phyloP scores from a whole-genome alignment of 768 basidiomycete genomes.

The Amanita inopinata region DNA sequence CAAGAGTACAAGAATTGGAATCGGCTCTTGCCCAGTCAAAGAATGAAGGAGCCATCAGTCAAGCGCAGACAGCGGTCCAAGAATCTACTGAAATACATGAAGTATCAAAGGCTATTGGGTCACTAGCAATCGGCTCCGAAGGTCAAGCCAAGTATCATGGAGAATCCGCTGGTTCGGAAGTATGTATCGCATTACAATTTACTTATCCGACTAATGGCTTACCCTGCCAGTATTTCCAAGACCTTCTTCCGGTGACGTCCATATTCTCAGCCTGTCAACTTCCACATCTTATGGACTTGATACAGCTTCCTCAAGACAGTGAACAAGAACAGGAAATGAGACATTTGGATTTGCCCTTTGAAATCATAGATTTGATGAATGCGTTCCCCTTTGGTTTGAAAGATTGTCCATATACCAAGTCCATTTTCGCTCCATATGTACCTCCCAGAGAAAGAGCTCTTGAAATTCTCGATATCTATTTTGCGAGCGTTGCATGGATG shows the following conservation, averaged over 20 bases:
- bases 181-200: conserved; percentile 13
- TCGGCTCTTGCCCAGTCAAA: conserved; percentile 23
- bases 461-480: conserved; percentile 32
- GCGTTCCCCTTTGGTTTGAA: conserved; percentile 41
- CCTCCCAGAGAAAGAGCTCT: conserved; percentile 30
- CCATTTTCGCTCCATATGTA: conserved; percentile 29
- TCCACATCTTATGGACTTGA: background rate
- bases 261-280: background rate
- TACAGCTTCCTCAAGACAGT: conserved; percentile 16
- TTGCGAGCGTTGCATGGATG: conserved; percentile 37
- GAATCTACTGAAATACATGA: conserved; percentile 17
- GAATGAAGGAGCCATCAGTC: conserved; percentile 11
- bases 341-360: conserved; percentile 28
- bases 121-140: conserved; percentile 37
- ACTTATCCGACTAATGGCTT: background rate
- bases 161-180: conserved; percentile 40
- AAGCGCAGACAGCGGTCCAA: conserved; percentile 10
- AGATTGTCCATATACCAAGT: conserved; percentile 27
- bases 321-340: conserved; percentile 10
- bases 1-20: conserved; percentile 38
- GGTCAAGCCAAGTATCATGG: conserved; percentile 44
- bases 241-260: conserved; percentile 25
- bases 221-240: conserved; percentile 29
- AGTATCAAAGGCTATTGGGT: conserved; percentile 33
- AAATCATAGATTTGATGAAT: conserved; percentile 34